Evolutionary conservation across 2,329 filamentous ascomycete species (phyloP), one percentile per base, ranked within the genome.

Genomic region (Colletotrichum brevisporum): DNA sequence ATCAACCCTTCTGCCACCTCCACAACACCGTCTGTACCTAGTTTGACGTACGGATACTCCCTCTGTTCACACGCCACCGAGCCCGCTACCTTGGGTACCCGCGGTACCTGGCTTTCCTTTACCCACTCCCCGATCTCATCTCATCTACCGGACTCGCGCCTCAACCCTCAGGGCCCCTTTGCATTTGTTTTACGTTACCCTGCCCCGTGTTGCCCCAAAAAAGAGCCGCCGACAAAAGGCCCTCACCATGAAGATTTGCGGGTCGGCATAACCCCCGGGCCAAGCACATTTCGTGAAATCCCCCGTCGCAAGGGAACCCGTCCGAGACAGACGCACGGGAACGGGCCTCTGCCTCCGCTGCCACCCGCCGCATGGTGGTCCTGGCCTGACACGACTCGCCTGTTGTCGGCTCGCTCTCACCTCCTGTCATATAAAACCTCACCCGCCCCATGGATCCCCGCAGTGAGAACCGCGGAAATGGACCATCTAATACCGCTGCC

Each of bases 361-460:
- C 64, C 67, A 70, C 52, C 63, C 63, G 63, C 58, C 64, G 56
- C 57, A 63, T 68, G 62, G 66, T 69, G 66, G 55, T 69, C 62
- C 66, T 60, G 62, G 66, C 66, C 66, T 66, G 62, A 69, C 66
- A 69, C 66, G 66, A 66, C 50, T 69, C 66, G 66, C 55, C 61
- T 59, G 61, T 65, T 43, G 66, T 54, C 61, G 66, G 66, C 54
- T 65, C 61, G 41, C 62, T 57, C 39, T 50, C 27, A 16, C 31
- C 65, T 70, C 13, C 62, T 67, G 47, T 47, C 58, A 55, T 69
- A 71, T 70, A 66, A 72, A 66, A 50, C 50, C 58, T 54, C 60
- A 27, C 41, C 53, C 51, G 26, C 67, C 71, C 70, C 76, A 79
- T 79, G 77, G 76, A 74, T 70, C 70, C 66, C 55, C 67, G 52